A percentile compares a stretch with the other conserved stretches of the same genome.
Conservation (phyloP, 192 early-diverging fungal species). For the Rhizoclosmatium sp. region DNA sequence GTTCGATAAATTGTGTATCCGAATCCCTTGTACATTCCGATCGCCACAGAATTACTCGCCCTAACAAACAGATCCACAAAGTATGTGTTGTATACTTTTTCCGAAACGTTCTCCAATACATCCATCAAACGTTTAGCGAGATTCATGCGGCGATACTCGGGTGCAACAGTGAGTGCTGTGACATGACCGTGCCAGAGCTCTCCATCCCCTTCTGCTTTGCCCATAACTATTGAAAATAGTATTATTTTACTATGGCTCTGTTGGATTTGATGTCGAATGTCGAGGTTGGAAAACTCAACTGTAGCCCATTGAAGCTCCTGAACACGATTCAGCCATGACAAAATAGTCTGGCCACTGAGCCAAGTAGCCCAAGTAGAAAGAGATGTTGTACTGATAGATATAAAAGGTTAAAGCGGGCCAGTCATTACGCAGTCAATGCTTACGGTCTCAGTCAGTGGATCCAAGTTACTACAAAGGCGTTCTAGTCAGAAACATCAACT, state of each 20-base stretch:
- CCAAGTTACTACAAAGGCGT: conserved; percentile 74
- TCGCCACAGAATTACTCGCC: conserved; percentile 88
- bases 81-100: conserved; percentile 86
- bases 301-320: conserved; percentile 83
- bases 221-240: conserved; percentile 72
- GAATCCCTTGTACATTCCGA: conserved; percentile 90
- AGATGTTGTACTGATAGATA: conserved; percentile 81
- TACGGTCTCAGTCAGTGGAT: conserved; percentile 93
- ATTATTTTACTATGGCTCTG: too few species aligned
- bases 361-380: conserved; percentile 93
- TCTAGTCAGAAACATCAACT: background rate
- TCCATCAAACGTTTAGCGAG: conserved; percentile 90
- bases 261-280: too few species aligned
- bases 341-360: conserved; percentile 95
- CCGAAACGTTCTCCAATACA: conserved; percentile 88
- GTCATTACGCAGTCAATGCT: background rate
- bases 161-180: conserved; percentile 95
- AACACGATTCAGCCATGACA: conserved; percentile 78
- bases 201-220: conserved; percentile 90
- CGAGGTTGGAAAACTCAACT: conserved; percentile 50
- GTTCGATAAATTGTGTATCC: conserved; percentile 91
- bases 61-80: conserved; percentile 98
- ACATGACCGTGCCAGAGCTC: conserved; percentile 98
- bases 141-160: conserved; percentile 91
- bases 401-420: background rate